Conservation (phyloP, 345 rosid species). For the Corchorus olitorius region DNA sequence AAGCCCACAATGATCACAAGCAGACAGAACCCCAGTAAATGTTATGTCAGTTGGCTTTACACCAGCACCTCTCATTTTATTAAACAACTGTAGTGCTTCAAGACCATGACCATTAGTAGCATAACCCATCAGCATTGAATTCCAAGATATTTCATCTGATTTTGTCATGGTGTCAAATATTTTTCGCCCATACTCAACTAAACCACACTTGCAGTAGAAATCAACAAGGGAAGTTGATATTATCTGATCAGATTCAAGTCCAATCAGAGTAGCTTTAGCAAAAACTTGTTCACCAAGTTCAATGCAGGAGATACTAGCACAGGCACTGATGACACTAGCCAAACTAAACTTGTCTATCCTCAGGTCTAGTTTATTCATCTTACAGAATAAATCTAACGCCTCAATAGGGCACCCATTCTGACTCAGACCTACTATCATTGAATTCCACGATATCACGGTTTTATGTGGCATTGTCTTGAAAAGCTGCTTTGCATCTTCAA, state of each 20-base stretch:
- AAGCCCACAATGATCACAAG: conserved; percentile 86
- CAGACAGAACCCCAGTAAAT: conserved; percentile 64
- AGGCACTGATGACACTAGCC: conserved; percentile 67
- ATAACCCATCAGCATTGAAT: conserved; percentile 84
- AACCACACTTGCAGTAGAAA: conserved; percentile 76
- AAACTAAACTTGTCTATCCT: conserved; percentile 68
- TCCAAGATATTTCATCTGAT: conserved; percentile 75
- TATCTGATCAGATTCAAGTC: conserved; percentile 66
- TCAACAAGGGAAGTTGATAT: conserved; percentile 78
- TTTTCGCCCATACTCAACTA: conserved; percentile 50
- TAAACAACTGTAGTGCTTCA: conserved; percentile 61
- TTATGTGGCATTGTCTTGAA: conserved; percentile 54
- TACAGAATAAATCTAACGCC: conserved; percentile 59
- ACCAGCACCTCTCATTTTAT: conserved; percentile 65
- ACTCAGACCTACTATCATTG: conserved; percentile 71
- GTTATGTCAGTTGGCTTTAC: conserved; percentile 56
- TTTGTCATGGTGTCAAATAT: conserved; percentile 57
- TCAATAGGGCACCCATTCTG: conserved; percentile 75
- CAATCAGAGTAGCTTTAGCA: conserved; percentile 54
- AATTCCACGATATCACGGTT: conserved; percentile 89
- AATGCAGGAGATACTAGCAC: conserved; percentile 62
- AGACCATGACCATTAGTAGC: conserved; percentile 78
- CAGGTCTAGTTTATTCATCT: conserved; percentile 61
- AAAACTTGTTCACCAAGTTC: conserved; percentile 84
- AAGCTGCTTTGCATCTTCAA: conserved; percentile 66